Base-by-base conservation (phyloP, 208 protist species). In the Acanthamoeba culbertsoni region DNA sequence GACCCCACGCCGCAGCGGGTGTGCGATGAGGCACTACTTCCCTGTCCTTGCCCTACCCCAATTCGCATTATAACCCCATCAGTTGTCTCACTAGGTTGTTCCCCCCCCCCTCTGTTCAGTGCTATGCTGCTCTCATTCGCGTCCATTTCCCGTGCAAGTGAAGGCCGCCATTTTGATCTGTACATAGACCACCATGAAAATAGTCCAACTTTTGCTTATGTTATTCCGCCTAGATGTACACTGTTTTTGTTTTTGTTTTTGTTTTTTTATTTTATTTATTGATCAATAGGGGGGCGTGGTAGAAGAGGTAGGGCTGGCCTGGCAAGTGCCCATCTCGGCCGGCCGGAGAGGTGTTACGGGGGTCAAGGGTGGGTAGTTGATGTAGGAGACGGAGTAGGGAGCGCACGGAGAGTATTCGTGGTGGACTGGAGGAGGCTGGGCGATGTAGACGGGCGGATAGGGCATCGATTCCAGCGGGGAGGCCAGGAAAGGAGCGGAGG, bases 1-100 rank as follows among this genome's bases (percentile, higher is more conserved):
- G 73, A 84, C 28, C 73, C 73, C 73, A 84, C 73, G 3, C 73
- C 73, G n/a, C 73, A 84, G 73, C 73, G 73, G 12, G 73, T 84
- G 73, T 84, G 73, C 45, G 73, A 84, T 57, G 73, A 84, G 73
- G 73, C 55, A 37, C 73, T 16, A 40, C 62, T 7, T 18, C 1
- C 0, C 6, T 0, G 20, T 48, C 40, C 37, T 75, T n/a, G 63
- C 31, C 23, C 37, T 33, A 8, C 16, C 12, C 31, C 40, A 51
- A 51, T 4, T 40, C 35, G 16, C 3, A 2, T 2, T 12, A 14
- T 26, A 48, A n/a, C 16, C n/a, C 40, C 62, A 71, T 26, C 0
- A 37, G 10, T 0, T 42, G 63, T 0, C 18, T 33, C 23, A 79
- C 20, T 51, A 6, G 6, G 37, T 2, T 33, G 40, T 43, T 8